phyloP scores from a whole-genome alignment of 1,139 yeast species.

The Barnettozyma hawaiiensis region DNA sequence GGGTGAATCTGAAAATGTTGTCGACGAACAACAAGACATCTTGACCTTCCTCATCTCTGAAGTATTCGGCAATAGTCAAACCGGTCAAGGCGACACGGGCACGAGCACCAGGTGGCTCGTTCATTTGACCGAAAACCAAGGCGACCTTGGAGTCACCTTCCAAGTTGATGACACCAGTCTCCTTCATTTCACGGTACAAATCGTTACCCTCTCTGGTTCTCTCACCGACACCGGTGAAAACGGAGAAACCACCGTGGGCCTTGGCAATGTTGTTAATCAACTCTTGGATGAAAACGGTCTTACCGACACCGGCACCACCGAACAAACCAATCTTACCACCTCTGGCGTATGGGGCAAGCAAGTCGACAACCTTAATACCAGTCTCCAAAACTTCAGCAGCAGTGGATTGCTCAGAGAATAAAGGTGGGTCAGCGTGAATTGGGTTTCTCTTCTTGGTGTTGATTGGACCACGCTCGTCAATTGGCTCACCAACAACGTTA shows the following conservation, averaged over 20 bases:
- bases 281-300: conserved; percentile 99
- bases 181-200: conserved; percentile 99
- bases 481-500: conserved; percentile 99
- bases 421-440: conserved; percentile 97
- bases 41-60: conserved; percentile 99
- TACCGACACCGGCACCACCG: conserved; percentile 99
- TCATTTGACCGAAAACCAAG: conserved; percentile 99
- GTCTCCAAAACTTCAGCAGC: conserved; percentile 97
- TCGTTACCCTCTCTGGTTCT: conserved; percentile 99
- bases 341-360: conserved; percentile 99
- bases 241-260: conserved; percentile 99
- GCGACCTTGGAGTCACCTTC: conserved; percentile 99
- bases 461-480: conserved; percentile 99
- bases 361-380: conserved; percentile 99
- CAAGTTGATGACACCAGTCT: conserved; percentile 98
- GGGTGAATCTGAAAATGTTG: conserved; percentile 99
- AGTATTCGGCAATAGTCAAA: conserved; percentile 99
- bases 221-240: conserved; percentile 99
- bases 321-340: conserved; percentile 99
- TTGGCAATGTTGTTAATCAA: conserved; percentile 99
- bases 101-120: conserved; percentile 99
- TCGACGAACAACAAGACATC: conserved; percentile 99
- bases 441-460: conserved; percentile 90
- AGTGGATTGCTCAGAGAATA: conserved; percentile 95
- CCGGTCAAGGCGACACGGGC: conserved; percentile 99